Evolutionary conservation across 2,329 filamentous ascomycete genomes (phyloP).

Genomic region (Ophiostoma himal-ulmi): DNA sequence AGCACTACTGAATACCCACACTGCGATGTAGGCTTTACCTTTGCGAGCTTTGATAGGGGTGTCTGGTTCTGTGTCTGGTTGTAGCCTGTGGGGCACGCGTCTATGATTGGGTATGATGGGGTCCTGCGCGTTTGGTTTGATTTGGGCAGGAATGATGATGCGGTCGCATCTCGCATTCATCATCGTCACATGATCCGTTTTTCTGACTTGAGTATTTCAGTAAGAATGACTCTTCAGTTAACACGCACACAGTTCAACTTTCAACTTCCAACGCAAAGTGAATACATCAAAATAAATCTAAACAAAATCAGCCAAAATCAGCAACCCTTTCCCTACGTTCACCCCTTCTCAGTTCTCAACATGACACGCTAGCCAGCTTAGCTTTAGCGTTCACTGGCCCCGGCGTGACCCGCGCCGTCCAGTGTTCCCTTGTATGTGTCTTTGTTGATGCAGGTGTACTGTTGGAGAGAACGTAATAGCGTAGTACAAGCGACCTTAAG

Average conservation of each 20-base stretch:
- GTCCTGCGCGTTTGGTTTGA: background rate
- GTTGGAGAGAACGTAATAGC: background rate
- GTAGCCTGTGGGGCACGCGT: conserved; percentile 2
- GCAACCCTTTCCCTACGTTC: background rate
- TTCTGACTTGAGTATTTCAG: background rate
- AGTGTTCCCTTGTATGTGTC: background rate
- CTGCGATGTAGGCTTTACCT: background rate
- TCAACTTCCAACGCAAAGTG: background rate
- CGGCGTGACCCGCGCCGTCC: conserved; percentile 2
- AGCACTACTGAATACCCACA: background rate
- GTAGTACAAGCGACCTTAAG: background rate
- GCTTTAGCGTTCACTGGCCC: conserved; percentile 8
- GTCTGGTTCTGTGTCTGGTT: background rate
- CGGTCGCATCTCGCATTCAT: background rate
- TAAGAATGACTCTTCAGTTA: background rate
- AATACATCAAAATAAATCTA: background rate
- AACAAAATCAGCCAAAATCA: background rate
- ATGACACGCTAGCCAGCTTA: background rate
- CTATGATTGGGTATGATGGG: conserved; percentile 1
- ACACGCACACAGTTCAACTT: background rate
- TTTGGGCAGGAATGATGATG: conserved; percentile 9
- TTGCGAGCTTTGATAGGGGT: background rate
- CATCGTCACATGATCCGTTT: background rate
- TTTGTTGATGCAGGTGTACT: background rate
- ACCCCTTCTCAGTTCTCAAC: conserved; percentile 3